Conservation (phyloP, 441 rosid species). For the Pelargonium australe region DNA sequence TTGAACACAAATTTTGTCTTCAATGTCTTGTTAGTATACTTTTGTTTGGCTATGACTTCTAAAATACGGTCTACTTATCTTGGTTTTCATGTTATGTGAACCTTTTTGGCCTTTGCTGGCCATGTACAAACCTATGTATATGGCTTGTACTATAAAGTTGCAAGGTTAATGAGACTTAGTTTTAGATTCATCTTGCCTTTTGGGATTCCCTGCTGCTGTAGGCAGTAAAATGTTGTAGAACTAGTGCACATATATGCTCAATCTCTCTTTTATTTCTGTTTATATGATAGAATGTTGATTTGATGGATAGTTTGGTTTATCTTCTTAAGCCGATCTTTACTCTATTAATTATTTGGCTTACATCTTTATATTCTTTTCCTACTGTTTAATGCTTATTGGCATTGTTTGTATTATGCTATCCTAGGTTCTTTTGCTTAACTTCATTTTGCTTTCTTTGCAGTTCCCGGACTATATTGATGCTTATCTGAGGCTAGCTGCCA, state of each 20-base stretch:
- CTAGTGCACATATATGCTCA: not conserved
- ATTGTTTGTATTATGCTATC: not conserved
- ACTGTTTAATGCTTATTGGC: conserved; percentile 1
- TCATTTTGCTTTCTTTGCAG: conserved; percentile 39
- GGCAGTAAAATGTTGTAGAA: not conserved
- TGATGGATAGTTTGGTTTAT: conserved; percentile 1
- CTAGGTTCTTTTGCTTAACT: conserved; percentile 18
- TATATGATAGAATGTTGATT: not conserved
- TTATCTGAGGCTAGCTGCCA: conserved; percentile 90
- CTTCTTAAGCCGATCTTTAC: not conserved
- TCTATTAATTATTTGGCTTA: not conserved
- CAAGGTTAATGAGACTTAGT: too few relatives aligned
- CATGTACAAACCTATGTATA: too few relatives aligned
- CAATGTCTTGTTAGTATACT: too few relatives aligned
- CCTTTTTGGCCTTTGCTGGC: too few relatives aligned
- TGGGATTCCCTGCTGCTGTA: not conserved
- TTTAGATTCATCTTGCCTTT: not conserved
- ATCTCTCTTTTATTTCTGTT: not conserved
- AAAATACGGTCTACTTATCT: too few relatives aligned
- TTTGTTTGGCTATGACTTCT: too few relatives aligned
- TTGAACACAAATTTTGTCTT: too few relatives aligned
- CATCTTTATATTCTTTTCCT: not conserved
- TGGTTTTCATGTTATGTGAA: too few relatives aligned
- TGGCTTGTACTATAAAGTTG: too few relatives aligned
- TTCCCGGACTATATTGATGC: conserved; percentile 91